Conservation (phyloP, 1,139 yeast genomes). For the Zhuliangozyma parablackwelliae region DNA sequence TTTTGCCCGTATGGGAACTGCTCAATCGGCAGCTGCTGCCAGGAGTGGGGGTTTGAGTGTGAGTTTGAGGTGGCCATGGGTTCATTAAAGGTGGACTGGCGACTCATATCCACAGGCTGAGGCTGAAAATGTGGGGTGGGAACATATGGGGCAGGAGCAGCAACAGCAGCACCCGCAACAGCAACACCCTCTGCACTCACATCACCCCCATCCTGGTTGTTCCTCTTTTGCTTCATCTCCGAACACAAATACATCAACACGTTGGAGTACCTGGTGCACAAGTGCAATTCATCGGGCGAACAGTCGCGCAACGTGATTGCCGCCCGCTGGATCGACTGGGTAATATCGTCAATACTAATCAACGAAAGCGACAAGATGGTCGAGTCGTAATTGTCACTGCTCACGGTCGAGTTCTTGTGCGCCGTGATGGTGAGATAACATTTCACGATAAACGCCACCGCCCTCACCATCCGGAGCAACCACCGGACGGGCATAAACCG, state of each 20-base stretch:
- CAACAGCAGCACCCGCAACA: no score
- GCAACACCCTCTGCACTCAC: slow-evolving; percentile 10
- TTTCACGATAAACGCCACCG: slow-evolving; percentile 86
- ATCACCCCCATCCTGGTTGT: slow-evolving; percentile 3
- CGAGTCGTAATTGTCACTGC: slow-evolving; percentile 31
- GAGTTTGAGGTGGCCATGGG: no score
- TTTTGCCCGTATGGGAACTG: slow-evolving; percentile 6
- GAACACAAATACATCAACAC: slow-evolving; percentile 74
- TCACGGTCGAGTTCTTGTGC: slow-evolving; percentile 21
- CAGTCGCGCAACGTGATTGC: slow-evolving; percentile 77
- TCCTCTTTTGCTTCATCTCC: slow-evolving; percentile 53
- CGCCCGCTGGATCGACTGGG: slow-evolving; percentile 63
- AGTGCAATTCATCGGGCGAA: slow-evolving; percentile 84
- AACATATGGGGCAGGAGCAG: no score
- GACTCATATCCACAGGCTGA: no score
- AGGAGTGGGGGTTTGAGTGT: not conserved
- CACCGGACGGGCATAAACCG: slow-evolving; percentile 86
- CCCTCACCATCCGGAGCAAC: slow-evolving; percentile 84
- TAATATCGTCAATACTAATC: slow-evolving; percentile 66
- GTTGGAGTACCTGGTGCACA: slow-evolving; percentile 77
- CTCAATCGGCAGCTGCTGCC: slow-evolving; percentile 4
- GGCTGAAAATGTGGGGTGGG: no score
- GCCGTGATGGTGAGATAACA: slow-evolving; percentile 69
- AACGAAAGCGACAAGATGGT: slow-evolving; percentile 58
- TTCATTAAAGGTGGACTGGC: no score